Percentiles rank a stretch among this genome's conserved stretches.
Conservation (phyloP, 1,139 yeast species). For the Debaryomyces fabryi region DNA sequence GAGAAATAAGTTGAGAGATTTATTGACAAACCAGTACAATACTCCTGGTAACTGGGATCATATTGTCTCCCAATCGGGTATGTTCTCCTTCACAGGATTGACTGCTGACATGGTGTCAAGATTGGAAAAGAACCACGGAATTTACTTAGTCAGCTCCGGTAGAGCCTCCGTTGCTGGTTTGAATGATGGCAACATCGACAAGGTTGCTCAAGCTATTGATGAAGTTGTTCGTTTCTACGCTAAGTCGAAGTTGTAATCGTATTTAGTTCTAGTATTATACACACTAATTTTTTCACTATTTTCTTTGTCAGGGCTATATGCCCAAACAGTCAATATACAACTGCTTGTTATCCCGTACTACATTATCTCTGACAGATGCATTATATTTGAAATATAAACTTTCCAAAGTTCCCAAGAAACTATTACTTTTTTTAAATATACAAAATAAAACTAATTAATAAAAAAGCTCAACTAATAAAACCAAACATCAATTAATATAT, state of each 20-base stretch:
- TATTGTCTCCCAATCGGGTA: constrained; percentile 88
- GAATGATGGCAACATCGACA: constrained; percentile 74
- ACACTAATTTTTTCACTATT: neutral
- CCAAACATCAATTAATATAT: constrained; percentile 8
- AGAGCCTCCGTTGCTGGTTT: constrained; percentile 95
- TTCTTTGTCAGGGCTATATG: neutral
- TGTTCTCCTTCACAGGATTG: constrained; percentile 95
- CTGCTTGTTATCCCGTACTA: neutral
- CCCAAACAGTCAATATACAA: neutral
- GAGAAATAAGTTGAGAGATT: constrained; percentile 68
- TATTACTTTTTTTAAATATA: constrained; percentile 8
- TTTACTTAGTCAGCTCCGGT: constrained; percentile 79
- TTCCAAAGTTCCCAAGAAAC: constrained; percentile 2
- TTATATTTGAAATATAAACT: constrained; percentile 10
- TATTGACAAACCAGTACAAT: constrained; percentile 56
- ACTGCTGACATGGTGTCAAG: constrained; percentile 76
- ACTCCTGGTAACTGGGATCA: constrained; percentile 96
- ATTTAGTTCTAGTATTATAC: constrained; percentile 4
- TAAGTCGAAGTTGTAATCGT: constrained; percentile 35
- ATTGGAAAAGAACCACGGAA: constrained; percentile 76
- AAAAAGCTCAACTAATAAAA: constrained; percentile 6
- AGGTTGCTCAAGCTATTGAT: constrained; percentile 82
- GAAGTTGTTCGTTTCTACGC: constrained; percentile 60
- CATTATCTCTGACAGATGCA: constrained; percentile 5
- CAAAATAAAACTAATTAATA: constrained; percentile 8